A percentile compares a stretch with the other conserved stretches of the same genome.
Evolutionary conservation across 352 stramenopile genomes (phyloP).

Genomic region (Phytophthora megakarya): DNA sequence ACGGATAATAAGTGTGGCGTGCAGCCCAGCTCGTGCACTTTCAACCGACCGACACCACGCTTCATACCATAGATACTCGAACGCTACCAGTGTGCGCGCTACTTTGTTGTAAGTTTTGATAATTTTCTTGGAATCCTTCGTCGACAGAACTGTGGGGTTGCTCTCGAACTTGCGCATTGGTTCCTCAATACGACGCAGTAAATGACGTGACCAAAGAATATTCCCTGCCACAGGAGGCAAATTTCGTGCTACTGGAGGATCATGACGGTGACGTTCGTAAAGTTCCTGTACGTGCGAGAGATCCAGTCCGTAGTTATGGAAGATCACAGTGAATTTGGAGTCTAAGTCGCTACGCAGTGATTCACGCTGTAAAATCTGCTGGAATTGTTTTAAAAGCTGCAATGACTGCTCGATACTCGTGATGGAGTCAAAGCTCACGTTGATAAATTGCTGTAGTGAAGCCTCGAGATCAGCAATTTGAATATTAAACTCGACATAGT

Average conservation of each 20-base stretch:
- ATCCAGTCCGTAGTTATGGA: slow-evolving; percentile 91
- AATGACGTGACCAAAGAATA: slow-evolving; percentile 86
- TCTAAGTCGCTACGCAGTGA: slow-evolving; percentile 82
- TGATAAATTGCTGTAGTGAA: slow-evolving; percentile 91
- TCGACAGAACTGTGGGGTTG: slow-evolving; percentile 83
- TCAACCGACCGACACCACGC: slow-evolving; percentile 86
- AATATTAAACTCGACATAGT: slow-evolving; percentile 96
- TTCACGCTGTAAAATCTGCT: slow-evolving; percentile 88
- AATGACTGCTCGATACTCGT: slow-evolving; percentile 90
- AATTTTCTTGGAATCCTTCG: slow-evolving; percentile 90
- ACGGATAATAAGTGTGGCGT: slow-evolving; percentile 85
- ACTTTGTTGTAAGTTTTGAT: slow-evolving; percentile 93
- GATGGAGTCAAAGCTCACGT: slow-evolving; percentile 89
- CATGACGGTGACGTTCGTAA: slow-evolving; percentile 87
- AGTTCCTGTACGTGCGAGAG: slow-evolving; percentile 85
- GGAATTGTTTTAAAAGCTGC: slow-evolving; percentile 86
- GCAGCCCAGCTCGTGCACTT: slow-evolving; percentile 71
- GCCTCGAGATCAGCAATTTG: slow-evolving; percentile 89
- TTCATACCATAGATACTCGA: slow-evolving; percentile 91
- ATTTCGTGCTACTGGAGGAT: slow-evolving; percentile 81
- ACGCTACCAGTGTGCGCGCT: slow-evolving; percentile 86
- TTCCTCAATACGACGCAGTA: slow-evolving; percentile 87
- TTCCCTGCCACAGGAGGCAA: slow-evolving; percentile 85
- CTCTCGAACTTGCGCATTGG: slow-evolving; percentile 89
- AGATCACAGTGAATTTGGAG: slow-evolving; percentile 91